A percentile compares a stretch with the other conserved stretches of the same genome.
Evolutionary conservation across 2,329 filamentous ascomycete species (phyloP).

Genomic region (Cadophora malorum): DNA sequence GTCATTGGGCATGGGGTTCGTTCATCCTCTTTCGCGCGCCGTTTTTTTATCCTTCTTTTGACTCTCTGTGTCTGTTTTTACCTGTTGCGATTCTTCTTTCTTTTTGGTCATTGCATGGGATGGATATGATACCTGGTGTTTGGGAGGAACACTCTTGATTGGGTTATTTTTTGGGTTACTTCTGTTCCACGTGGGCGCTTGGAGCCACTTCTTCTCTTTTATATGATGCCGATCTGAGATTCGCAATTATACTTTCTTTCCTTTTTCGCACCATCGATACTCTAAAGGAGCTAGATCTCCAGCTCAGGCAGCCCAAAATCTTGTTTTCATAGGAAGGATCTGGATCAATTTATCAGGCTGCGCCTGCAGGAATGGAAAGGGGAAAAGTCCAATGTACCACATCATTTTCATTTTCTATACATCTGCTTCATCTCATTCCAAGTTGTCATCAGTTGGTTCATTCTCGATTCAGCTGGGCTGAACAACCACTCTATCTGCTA

Average conservation of each 20-base stretch:
- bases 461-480: conserved; percentile 8
- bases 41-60: conserved; percentile 25
- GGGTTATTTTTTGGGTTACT: conserved; percentile 15
- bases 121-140: conserved; percentile 45
- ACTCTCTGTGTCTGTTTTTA: conserved; percentile 28
- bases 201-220: conserved; percentile 22
- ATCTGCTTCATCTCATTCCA: conserved; percentile 9
- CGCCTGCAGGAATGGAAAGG: conserved; percentile 21
- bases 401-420: conserved; percentile 4
- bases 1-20: conserved; percentile 37
- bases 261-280: conserved; percentile 18
- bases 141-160: conserved; percentile 30
- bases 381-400: conserved; percentile 12
- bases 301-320: conserved; percentile 39
- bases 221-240: conserved; percentile 36
- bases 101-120: conserved; percentile 38
- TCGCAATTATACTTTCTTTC: conserved; percentile 27
- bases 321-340: conserved; percentile 33
- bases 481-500: conserved; percentile 2
- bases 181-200: conserved; percentile 19
- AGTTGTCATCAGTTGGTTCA: conserved; percentile 2
- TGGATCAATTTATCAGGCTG: conserved; percentile 26
- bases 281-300: conserved; percentile 40
- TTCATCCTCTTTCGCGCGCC: conserved; percentile 24
- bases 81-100: conserved; percentile 24